Evolutionary conservation across 768 basidiomycete species (phyloP).

Genomic region (Mrakia frigida): DNA sequence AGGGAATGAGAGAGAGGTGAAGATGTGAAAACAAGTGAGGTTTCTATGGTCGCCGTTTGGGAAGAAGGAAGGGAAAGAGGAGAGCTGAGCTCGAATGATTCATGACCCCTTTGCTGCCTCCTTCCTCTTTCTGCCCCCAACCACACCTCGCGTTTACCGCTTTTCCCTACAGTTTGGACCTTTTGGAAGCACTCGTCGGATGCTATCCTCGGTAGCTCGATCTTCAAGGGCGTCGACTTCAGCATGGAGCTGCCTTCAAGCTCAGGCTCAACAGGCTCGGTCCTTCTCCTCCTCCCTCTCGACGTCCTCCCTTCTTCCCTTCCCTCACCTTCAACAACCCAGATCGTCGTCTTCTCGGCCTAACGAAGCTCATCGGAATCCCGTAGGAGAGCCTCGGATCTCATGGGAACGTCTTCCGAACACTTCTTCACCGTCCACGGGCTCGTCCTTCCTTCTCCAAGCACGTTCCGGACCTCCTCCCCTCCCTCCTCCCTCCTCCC

Average conservation of each 20-base stretch:
- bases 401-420: too few species aligned
- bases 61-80: neutral
- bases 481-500: neutral
- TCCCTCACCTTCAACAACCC: neutral
- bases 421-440: neutral
- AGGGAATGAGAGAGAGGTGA: neutral
- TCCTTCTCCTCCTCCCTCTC: neutral
- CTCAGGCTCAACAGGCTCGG: neutral
- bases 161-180: neutral
- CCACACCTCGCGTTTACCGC: neutral
- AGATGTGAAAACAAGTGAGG: too few species aligned
- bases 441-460: neutral
- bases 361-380: neutral
- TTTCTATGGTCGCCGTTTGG: neutral
- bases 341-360: neutral
- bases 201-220: conserved; percentile 4
- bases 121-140: neutral
- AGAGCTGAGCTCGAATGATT: too few species aligned
- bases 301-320: neutral
- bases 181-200: neutral
- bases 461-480: neutral
- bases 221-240: neutral
- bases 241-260: neutral
- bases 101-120: neutral
- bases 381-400: neutral